Conservation (phyloP, 805 yeast genomes). For the Yueomyces sp. region DNA sequence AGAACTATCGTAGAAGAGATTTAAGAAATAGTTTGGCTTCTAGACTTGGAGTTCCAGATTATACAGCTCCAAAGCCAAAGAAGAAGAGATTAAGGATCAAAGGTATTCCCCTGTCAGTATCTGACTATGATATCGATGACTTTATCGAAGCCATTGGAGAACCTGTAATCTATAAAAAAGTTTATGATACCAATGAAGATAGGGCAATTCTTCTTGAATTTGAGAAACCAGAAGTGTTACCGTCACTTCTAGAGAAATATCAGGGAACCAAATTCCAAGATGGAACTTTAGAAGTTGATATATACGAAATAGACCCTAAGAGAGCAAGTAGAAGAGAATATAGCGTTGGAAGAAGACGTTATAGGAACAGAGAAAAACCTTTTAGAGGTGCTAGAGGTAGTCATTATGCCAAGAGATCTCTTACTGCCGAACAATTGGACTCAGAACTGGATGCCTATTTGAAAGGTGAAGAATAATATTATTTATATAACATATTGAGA, state of each 20-base stretch:
- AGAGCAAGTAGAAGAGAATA: background rate
- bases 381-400: constrained; percentile 3
- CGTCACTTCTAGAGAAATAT: constrained; percentile 12
- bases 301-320: constrained; percentile 5
- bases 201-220: constrained; percentile 21
- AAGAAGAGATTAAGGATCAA: constrained; percentile 15
- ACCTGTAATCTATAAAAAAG: constrained; percentile 9
- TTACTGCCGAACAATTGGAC: constrained; percentile 17
- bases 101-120: constrained; percentile 17
- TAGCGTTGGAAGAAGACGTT: background rate
- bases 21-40: constrained; percentile 19
- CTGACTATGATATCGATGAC: constrained; percentile 21
- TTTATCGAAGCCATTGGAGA: constrained; percentile 18
- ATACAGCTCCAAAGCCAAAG: constrained; percentile 1
- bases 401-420: background rate
- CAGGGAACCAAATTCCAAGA: constrained; percentile 14
- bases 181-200: constrained; percentile 17
- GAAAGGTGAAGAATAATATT: constrained; percentile 5
- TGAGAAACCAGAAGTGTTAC: constrained; percentile 9
- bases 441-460: constrained; percentile 22
- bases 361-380: background rate
- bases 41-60: constrained; percentile 11
- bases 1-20: constrained; percentile 24
- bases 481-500: too few species aligned
- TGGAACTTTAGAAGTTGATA: constrained; percentile 12